phyloP scores from a whole-genome alignment of 2,329 filamentous ascomycete species.

The Sarocladium strictum region DNA sequence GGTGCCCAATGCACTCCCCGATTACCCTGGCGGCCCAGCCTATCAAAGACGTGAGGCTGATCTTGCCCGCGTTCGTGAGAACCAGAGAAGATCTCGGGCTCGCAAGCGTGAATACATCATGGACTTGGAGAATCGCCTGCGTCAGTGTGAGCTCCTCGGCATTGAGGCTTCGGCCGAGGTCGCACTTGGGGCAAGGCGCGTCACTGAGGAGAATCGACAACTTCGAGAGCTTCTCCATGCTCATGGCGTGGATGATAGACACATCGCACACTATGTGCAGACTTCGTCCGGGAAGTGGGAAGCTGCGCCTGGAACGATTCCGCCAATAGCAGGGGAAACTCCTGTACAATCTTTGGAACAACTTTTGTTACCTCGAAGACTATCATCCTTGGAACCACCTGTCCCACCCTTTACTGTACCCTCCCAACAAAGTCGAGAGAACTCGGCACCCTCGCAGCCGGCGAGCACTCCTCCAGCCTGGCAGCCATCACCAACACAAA shows the following conservation, averaged over 20 bases:
- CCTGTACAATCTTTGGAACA: conserved; percentile 30
- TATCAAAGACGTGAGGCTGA: conserved; percentile 22
- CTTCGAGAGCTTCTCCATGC: conserved; percentile 53
- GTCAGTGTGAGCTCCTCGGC: conserved; percentile 57
- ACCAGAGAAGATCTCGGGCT: conserved; percentile 70
- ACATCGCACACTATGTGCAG: conserved; percentile 40
- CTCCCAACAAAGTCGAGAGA: conserved; percentile 26
- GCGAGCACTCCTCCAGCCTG: background rate
- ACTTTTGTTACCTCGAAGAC: conserved; percentile 29
- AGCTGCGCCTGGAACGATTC: conserved; percentile 7
- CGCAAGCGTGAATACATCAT: conserved; percentile 65
- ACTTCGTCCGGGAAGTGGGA: conserved; percentile 3
- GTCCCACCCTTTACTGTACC: conserved; percentile 21
- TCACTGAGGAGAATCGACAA: conserved; percentile 63
- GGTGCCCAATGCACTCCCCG: background rate
- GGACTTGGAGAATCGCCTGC: conserved; percentile 16
- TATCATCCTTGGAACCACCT: conserved; percentile 21
- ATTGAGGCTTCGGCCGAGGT: conserved; percentile 66
- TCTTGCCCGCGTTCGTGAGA: conserved; percentile 61
- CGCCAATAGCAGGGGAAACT: conserved; percentile 10
- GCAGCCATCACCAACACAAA: background rate
- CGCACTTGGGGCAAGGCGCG: conserved; percentile 61
- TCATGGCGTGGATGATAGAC: conserved; percentile 50
- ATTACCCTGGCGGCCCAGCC: background rate
- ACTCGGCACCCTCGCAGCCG: background rate